phyloP scores from a whole-genome alignment of 495 filamentous ascomycete species.

The Cairneyella variabilis region DNA sequence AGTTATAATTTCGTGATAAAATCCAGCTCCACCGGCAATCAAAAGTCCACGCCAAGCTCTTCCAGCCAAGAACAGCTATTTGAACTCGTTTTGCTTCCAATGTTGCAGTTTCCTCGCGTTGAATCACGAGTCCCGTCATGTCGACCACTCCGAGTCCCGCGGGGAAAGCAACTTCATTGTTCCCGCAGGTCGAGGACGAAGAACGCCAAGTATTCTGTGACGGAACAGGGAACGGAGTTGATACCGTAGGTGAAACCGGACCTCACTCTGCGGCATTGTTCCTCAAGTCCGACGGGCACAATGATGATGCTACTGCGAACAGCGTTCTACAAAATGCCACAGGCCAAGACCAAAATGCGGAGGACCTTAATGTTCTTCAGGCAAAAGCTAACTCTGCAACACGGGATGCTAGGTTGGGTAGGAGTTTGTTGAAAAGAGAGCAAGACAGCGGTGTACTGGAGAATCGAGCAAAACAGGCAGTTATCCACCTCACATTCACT shows the following conservation, averaged over 20 bases:
- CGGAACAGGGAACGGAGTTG: neutral
- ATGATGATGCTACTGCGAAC: neutral
- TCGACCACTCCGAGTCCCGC: neutral
- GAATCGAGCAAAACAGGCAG: neutral
- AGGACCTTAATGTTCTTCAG: neutral
- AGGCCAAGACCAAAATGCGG: neutral
- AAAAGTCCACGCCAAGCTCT: neutral
- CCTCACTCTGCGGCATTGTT: neutral
- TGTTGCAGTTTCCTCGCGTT: neutral
- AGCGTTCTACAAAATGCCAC: neutral
- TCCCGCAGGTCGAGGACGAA: neutral
- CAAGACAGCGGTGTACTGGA: neutral
- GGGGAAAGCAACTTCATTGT: neutral
- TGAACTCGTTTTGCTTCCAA: neutral
- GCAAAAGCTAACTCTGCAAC: neutral
- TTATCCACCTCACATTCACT: neutral
- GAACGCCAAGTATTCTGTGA: neutral
- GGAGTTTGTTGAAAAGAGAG: neutral
- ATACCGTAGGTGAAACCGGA: neutral
- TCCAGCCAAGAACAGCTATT: neutral
- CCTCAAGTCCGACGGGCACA: neutral
- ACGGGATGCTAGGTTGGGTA: neutral
- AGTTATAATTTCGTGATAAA: neutral
- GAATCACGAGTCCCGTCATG: neutral
- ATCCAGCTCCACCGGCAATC: neutral